phyloP scores from a whole-genome alignment of 768 basidiomycete species.

The Paxillus rubicundulus region DNA sequence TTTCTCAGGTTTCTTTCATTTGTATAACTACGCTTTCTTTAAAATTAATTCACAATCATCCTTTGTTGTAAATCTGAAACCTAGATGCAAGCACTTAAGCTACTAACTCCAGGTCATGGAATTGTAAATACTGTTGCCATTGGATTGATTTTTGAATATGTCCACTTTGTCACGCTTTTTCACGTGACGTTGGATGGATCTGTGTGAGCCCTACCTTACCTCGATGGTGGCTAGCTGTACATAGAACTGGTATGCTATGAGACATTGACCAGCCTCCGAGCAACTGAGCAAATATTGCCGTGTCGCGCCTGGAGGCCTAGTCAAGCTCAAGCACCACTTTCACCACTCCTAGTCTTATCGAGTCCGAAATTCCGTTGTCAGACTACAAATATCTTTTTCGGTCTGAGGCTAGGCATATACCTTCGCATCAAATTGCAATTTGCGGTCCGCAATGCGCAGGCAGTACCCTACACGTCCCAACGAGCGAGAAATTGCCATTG shows the following conservation, averaged over 20 bases:
- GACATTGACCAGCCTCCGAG: background rate
- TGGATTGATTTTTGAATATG: no score
- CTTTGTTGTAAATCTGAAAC: no score
- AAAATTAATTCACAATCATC: no score
- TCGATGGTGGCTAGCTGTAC: no score
- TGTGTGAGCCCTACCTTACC: no score
- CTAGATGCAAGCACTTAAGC: no score
- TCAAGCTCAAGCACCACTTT: background rate
- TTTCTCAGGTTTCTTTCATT: no score
- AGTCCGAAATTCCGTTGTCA: background rate
- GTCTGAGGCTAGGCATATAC: background rate
- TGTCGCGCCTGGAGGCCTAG: background rate
- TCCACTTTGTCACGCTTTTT: no score
- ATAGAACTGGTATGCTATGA: background rate
- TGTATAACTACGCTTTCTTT: no score
- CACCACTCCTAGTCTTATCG: background rate
- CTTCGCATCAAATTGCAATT: background rate
- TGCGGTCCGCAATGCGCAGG: background rate
- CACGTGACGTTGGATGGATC: no score
- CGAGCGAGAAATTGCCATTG: background rate
- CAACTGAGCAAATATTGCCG: background rate
- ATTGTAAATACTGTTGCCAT: no score
- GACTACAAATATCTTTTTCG: background rate
- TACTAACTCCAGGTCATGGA: background rate
- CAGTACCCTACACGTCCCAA: slow-evolving; percentile 3